phyloP scores from a whole-genome alignment of 176 grass and related monocot genomes.

The Carex pumila region DNA sequence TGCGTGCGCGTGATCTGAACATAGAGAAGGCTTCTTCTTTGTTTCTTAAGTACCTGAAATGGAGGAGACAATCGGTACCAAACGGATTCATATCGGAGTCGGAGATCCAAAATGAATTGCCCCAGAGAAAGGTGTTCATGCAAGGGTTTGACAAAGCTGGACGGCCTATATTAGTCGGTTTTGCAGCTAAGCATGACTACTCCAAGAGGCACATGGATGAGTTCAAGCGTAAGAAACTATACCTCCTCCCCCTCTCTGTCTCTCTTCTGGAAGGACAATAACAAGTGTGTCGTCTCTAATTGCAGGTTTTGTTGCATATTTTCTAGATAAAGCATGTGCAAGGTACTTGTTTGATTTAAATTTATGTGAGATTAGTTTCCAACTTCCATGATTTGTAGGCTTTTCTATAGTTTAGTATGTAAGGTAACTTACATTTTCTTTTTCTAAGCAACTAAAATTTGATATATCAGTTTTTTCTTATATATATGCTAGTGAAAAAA shows the following conservation, averaged over 20 bases:
- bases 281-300: not conserved
- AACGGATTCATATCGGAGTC: constrained; percentile 51
- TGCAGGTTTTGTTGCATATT: constrained; percentile 50
- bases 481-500: not conserved
- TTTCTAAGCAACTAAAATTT: not conserved
- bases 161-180: constrained; percentile 39
- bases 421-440: not conserved
- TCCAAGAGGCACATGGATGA: constrained; percentile 50
- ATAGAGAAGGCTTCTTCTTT: constrained; percentile 50
- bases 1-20: constrained; percentile 58
- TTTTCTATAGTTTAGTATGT: not conserved
- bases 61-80: constrained; percentile 51
- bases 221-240: constrained; percentile 44
- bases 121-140: constrained; percentile 42
- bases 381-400: not conserved
- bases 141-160: constrained; percentile 59
- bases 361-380: not conserved
- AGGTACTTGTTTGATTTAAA: constrained; percentile 30
- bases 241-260: not conserved
- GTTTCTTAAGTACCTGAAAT: constrained; percentile 55
- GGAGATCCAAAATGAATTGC: constrained; percentile 37
- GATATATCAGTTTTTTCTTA: not conserved
- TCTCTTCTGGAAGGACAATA: not conserved
- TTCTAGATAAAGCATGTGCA: constrained; percentile 54
- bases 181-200: constrained; percentile 45